Conservation (phyloP, 352 stramenopile species). For the Globisporangium carolinianum region DNA sequence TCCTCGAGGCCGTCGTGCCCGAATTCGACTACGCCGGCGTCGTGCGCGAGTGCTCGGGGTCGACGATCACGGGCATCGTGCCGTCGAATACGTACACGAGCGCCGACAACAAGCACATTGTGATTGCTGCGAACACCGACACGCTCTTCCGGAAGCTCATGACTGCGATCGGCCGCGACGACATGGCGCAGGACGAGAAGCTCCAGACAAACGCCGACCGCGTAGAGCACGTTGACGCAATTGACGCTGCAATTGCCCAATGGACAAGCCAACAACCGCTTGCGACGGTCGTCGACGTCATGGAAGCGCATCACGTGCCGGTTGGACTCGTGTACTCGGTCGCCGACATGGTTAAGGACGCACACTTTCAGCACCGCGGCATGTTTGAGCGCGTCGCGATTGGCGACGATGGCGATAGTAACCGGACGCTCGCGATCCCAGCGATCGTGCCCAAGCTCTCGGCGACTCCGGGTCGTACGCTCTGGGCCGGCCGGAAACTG, state of each 20-base stretch:
- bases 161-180: constrained; percentile 50
- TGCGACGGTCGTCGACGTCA: constrained; percentile 38
- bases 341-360: constrained; percentile 68
- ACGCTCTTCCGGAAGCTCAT: constrained; percentile 78
- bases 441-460: constrained; percentile 74
- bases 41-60: constrained; percentile 78
- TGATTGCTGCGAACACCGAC: constrained; percentile 83
- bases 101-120: constrained; percentile 77
- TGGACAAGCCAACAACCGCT: constrained; percentile 51
- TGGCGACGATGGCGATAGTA: constrained; percentile 16
- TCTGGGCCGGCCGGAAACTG: constrained; percentile 59
- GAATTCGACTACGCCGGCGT: constrained; percentile 80
- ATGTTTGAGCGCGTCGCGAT: constrained; percentile 79
- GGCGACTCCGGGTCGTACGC: constrained; percentile 47
- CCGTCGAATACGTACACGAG: constrained; percentile 84
- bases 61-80: constrained; percentile 85
- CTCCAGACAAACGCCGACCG: constrained; percentile 65
- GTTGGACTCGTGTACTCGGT: constrained; percentile 77
- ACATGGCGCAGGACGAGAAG: constrained; percentile 49
- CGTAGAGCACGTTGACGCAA: constrained; percentile 48
- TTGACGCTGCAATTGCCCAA: constrained; percentile 44
- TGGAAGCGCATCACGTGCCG: constrained; percentile 50
- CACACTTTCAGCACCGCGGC: constrained; percentile 58
- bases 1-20: constrained; percentile 79
- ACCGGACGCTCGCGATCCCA: constrained; percentile 49